Evolutionary conservation across 306 rosid species (phyloP), one percentile per base, ranked within the genome.

Genomic region (Luffa aegyptiaca): DNA sequence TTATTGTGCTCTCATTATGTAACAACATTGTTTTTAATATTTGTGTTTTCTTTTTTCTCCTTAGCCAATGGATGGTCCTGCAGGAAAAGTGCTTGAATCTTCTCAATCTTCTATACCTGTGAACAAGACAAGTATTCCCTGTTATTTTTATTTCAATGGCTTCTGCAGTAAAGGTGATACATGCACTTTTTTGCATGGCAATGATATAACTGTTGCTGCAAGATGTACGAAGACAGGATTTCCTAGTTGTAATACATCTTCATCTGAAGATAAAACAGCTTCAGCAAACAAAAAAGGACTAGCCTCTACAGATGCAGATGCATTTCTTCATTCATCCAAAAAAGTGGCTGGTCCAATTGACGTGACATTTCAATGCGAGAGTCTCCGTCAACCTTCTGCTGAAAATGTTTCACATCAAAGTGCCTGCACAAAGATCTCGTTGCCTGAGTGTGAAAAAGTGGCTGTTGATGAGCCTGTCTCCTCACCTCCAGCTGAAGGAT

Each of bases 111-210:
- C 97, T 48, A 51, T 85, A 65, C 87, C 90, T 52, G 89, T 82
- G 65, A 87, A 80, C 86, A 94, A 91, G 90, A 83, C 89, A 37
- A 76, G 13, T n/a, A 80, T 84, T 88, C 96, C 93, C 61, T 92
- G 97, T 80, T 92, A 88, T 79, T 95, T 85, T 81, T 91, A 86
- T 89, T 88, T 88, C 69, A 87, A 90, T 57, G 96, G 97, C 37
- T 88, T 64, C 87, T 95, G 98, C 89, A 91, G 82, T 56, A 95
- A 90, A 90, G 97, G 97, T 61, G 92, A 86, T 63, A 84, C 56
- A 39, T 95, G 97, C 88, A 73, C 89, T 17, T 95, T 89, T 85
- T 86, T 88, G 86, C 98, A 95, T 74, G 86, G 83, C 58, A 59
- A 76, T 70, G 90, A 86, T 52, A 82, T 79, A 55, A 49, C 46